These are phyloP conservation scores for Phlyctochytrium planicorne DNA, from an alignment of 192 early-diverging fungal species.

Conservation along the genomic window DNA sequence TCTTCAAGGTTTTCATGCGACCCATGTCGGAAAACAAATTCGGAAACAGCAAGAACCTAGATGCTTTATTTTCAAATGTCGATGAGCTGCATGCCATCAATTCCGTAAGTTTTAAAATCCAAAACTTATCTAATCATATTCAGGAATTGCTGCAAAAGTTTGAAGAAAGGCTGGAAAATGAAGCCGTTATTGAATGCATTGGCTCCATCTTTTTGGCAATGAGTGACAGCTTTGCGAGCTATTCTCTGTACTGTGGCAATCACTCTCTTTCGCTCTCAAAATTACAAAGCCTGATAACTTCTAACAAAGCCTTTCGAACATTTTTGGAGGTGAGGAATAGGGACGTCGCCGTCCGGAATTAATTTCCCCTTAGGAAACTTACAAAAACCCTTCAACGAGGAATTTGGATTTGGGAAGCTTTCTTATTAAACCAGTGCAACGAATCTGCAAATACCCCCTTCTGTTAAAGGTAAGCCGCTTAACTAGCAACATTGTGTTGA, in stretches of 20 bases:
- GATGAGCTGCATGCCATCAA: constrained; percentile 45
- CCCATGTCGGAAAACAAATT: constrained; percentile 40
- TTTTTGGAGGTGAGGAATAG: constrained; percentile 44
- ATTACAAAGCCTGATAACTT: constrained; percentile 29
- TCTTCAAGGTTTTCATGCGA: constrained; percentile 42
- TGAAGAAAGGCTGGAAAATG: constrained; percentile 29
- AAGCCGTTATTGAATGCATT: constrained; percentile 37
- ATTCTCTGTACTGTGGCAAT: constrained; percentile 49
- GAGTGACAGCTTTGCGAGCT: constrained; percentile 47
- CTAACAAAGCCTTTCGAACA: constrained; percentile 36
- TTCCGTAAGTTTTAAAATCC: constrained; percentile 10
- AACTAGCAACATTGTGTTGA: not conserved
- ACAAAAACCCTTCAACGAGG: constrained; percentile 39
- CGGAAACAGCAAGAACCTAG: constrained; percentile 31
- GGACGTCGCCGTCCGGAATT: not conserved
- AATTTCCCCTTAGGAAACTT: constrained; percentile 33
- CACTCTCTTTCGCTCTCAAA: constrained; percentile 39
- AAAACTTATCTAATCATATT: not conserved
- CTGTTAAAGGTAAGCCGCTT: constrained; percentile 48
- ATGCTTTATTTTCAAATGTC: constrained; percentile 48
- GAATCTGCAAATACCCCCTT: constrained; percentile 99
- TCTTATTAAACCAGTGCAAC: constrained; percentile 97
- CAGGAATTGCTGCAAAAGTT: constrained; percentile 42
- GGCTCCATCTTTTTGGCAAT: constrained; percentile 41
- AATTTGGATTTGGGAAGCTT: constrained; percentile 48